Evolutionary conservation across 1,284 basidiomycete genomes (phyloP).

Genomic region (Irpex sp.): DNA sequence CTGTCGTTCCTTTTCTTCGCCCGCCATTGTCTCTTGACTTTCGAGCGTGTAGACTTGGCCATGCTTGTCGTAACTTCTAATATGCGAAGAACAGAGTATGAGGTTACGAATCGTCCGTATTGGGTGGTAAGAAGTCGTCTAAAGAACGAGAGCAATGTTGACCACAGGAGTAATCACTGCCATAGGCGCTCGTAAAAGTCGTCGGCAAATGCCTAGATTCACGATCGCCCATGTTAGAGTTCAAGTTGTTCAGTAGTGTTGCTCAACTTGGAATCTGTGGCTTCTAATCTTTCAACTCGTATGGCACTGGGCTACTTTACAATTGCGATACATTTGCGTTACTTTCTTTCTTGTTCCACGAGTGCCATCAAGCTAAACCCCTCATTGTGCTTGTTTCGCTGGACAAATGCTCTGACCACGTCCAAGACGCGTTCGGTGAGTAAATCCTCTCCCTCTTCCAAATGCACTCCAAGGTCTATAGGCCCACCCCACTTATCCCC

Average conservation of each 20-base stretch:
- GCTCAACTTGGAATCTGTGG: no score
- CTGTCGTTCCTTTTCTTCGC: slow-evolving; percentile 80
- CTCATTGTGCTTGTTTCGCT: slow-evolving; percentile 1
- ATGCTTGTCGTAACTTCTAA: slow-evolving; percentile 35
- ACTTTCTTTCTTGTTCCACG: not conserved
- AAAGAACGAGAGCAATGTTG: not conserved
- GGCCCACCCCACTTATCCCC: slow-evolving; percentile 9
- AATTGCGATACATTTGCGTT: not conserved
- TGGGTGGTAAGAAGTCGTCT: no score
- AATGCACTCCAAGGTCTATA: slow-evolving; percentile 4
- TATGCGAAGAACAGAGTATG: not conserved
- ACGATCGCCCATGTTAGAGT: not conserved
- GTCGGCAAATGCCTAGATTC: not conserved
- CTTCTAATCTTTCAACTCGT: no score
- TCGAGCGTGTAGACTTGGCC: slow-evolving; percentile 92
- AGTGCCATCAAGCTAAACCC: slow-evolving; percentile 7
- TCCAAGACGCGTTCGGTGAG: slow-evolving; percentile 6
- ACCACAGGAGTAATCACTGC: not conserved
- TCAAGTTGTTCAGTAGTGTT: no score
- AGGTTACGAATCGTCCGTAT: not conserved
- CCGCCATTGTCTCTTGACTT: slow-evolving; percentile 81
- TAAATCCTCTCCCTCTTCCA: slow-evolving; percentile 8
- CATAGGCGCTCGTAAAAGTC: slow-evolving; percentile 13
- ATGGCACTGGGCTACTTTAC: no score
- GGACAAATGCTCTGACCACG: slow-evolving; percentile 2